Evolutionary conservation across 2,329 filamentous ascomycete species (phyloP).

Genomic region (Trichoderma breve): DNA sequence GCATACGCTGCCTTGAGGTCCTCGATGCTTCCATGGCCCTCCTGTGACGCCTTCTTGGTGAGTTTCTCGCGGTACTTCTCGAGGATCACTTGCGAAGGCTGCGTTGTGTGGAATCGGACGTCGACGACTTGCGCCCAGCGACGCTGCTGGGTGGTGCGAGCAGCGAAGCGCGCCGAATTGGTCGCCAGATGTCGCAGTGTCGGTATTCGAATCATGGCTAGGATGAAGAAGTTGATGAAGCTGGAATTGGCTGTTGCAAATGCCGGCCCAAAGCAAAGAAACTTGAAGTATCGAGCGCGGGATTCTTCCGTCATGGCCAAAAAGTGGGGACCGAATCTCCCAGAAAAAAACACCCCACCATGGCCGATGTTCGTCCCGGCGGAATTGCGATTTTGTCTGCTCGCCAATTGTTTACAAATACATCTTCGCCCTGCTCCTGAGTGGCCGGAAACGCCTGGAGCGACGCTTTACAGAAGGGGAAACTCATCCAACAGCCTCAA

Average conservation of each 20-base stretch:
- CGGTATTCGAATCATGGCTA: constrained; percentile 35
- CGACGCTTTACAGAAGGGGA: neutral
- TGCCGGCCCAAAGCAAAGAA: neutral
- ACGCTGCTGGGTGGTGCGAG: constrained; percentile 52
- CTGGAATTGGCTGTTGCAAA: neutral
- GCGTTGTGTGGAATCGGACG: constrained; percentile 82
- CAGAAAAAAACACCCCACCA: constrained; percentile 19
- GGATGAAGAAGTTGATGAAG: neutral
- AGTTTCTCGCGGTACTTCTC: constrained; percentile 90
- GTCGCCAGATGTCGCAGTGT: constrained; percentile 47
- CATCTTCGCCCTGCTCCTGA: neutral
- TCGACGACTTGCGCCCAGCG: constrained; percentile 92
- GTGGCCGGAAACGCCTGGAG: neutral
- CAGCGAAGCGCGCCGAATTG: constrained; percentile 32
- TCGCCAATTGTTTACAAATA: constrained; percentile 7
- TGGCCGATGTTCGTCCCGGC: constrained; percentile 1
- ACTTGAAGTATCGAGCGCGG: neutral
- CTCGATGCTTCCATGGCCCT: constrained; percentile 68
- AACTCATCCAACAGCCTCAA: neutral
- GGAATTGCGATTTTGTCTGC: neutral
- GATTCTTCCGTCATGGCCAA: constrained; percentile 19
- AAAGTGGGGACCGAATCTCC: constrained; percentile 16
- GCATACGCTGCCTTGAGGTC: constrained; percentile 79
- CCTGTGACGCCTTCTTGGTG: constrained; percentile 71
- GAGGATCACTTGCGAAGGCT: constrained; percentile 62